Percentiles rank a stretch among this genome's conserved stretches.
These are phyloP conservation scores for Flaveria trinervia DNA, from an alignment of 129 eudicot genomes.

Conservation along the genomic window DNA sequence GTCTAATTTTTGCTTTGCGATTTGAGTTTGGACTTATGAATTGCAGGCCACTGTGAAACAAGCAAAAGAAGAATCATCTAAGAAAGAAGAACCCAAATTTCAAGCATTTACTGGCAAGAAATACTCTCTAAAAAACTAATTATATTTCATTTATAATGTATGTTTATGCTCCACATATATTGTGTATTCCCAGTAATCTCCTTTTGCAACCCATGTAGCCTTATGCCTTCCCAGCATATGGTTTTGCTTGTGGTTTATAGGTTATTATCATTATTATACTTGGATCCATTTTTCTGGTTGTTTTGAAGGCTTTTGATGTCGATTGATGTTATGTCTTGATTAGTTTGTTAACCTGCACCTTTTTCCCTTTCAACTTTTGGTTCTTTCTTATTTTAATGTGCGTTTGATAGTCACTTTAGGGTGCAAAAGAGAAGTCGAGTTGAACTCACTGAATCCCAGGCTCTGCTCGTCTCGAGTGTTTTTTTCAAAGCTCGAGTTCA, in stretches of 20 bases:
- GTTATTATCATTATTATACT: neutral
- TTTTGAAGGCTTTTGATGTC: neutral
- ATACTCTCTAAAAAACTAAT: constrained; percentile 51
- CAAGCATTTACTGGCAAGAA: constrained; percentile 78
- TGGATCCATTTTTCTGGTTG: neutral
- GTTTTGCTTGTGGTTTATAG: constrained; percentile 14
- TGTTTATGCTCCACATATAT: constrained; percentile 25
- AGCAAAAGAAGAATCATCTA: constrained; percentile 32
- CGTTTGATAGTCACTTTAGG: too few relatives aligned
- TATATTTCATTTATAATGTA: neutral
- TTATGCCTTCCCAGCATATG: constrained; percentile 12
- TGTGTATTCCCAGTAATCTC: constrained; percentile 31
- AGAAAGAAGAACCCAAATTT: constrained; percentile 62
- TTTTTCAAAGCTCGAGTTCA: too few relatives aligned
- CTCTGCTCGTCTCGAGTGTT: too few relatives aligned
- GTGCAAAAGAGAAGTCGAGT: too few relatives aligned
- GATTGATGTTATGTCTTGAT: neutral
- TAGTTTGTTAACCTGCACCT: neutral
- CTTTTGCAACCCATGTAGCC: constrained; percentile 34
- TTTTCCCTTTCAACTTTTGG: too few relatives aligned
- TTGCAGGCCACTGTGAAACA: constrained; percentile 42
- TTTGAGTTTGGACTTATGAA: constrained; percentile 18
- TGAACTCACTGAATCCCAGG: too few relatives aligned
- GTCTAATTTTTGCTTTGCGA: constrained; percentile 16
- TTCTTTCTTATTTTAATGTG: too few relatives aligned